phyloP scores from a whole-genome alignment of 768 basidiomycete genomes.

The Fomitopsis pulvina region DNA sequence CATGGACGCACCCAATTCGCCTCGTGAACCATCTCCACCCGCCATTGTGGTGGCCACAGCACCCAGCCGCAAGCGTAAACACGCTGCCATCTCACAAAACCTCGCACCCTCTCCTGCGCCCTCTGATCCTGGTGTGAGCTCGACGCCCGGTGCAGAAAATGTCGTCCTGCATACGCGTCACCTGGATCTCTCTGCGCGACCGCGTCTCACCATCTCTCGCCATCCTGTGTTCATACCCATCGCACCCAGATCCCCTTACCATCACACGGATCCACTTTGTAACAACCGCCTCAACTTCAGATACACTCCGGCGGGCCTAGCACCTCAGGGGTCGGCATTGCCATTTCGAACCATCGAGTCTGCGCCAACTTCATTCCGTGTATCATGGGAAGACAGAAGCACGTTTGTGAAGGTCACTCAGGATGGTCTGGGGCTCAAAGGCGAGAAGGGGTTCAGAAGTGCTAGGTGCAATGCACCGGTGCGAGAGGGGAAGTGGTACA shows the following conservation, averaged over 20 bases:
- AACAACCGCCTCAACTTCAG: conserved; percentile 75
- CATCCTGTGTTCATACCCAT: conserved; percentile 62
- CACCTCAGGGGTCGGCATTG: conserved; percentile 45
- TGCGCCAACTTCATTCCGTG: conserved; percentile 58
- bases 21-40: conserved; percentile 27
- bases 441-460: conserved; percentile 87
- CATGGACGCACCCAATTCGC: conserved; percentile 21
- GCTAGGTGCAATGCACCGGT: conserved; percentile 87
- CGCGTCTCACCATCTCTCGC: conserved; percentile 67
- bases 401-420: conserved; percentile 72
- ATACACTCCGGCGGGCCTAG: conserved; percentile 74
- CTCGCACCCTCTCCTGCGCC: conserved; percentile 28
- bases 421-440: conserved; percentile 69
- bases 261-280: conserved; percentile 63
- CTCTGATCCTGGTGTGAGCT: conserved; percentile 27
- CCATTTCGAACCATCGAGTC: conserved; percentile 81
- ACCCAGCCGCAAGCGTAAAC: conserved; percentile 44
- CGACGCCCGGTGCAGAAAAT: conserved; percentile 29
- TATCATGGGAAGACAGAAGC: conserved; percentile 91
- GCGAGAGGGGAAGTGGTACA: conserved; percentile 88
- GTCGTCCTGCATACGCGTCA: conserved; percentile 57
- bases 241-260: conserved; percentile 49
- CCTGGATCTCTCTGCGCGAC: conserved; percentile 57
- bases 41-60: conserved; percentile 25
- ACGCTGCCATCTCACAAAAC: conserved; percentile 28